Base-by-base conservation (phyloP, 805 yeast genomes). In the Sungouiella blattae region DNA sequence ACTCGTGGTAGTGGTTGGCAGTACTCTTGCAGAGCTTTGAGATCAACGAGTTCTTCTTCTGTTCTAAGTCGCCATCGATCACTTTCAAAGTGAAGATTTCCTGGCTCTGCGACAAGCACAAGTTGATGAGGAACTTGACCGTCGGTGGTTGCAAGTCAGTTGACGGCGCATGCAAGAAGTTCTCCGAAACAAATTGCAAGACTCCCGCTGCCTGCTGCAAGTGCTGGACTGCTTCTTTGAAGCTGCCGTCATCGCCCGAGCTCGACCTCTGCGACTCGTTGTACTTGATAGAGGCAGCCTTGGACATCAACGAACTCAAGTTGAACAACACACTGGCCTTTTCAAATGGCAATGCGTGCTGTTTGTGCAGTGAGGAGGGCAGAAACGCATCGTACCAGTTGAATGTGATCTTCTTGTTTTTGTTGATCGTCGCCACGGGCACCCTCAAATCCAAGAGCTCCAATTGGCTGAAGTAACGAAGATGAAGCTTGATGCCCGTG, bases 161-260 rank as follows among this genome's bases (percentile, higher is more conserved):
- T 4, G 88, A 77, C 1, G 98, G 96, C 0, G 96, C 91, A 59
- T 89, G 93, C 30, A 88, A 62, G 58, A 91, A 91, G 58, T 83
- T 85, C 46, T 84, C 91, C 28, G 81, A 71, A 17, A 89, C 66
- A 46, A 76, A 85, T 40, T 75, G 71, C 51, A 75, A 83, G 20
- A 87, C 72, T 1, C 96, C 94, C 4, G 93, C 83, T 2, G 96
- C 78, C 39, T 78, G 80, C 41, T 87, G 87, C 49, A 83, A 75
- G 32, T 66, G 58, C 26, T 73, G 75, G 41, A 80, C 70, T 0
- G 87, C 69, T n/a, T 58, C 57, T 47, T 85, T 88, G 50, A 72
- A 64, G 36, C 78, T 70, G 3, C 64, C 58, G 4, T 62, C 69
- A 3, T 58, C 64, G 15, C 48, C 52, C 11, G 62, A 40, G 16